Evolutionary conservation across 139 green algal species (phyloP).

Genomic region (Diplosphaera chodatii): DNA sequence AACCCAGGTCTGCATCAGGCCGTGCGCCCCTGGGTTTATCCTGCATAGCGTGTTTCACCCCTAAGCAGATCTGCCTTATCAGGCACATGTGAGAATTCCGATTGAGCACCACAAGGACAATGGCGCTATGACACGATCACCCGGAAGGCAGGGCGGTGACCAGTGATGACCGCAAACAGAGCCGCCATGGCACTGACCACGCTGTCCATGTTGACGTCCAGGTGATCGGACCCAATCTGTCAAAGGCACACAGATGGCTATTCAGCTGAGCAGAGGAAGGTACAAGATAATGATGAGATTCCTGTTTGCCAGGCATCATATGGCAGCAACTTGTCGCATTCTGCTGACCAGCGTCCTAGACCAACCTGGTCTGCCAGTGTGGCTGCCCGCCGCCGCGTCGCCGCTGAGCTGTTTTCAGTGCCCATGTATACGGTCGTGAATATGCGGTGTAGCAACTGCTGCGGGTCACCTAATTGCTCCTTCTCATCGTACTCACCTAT

Average conservation of each 20-base stretch:
- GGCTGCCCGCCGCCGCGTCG: conserved; percentile 49
- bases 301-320: no score
- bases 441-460: conserved; percentile 70
- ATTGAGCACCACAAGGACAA: no score
- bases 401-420: conserved; percentile 79
- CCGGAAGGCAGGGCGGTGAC: conserved; percentile 42
- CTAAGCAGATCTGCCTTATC: no score
- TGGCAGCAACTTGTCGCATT: no score
- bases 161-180: conserved; percentile 74
- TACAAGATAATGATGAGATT: no score
- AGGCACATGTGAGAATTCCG: no score
- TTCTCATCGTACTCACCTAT: conserved; percentile 53
- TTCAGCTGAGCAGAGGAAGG: background rate
- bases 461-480: conserved; percentile 21
- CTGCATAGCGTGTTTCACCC: no score
- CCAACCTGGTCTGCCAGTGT: conserved; percentile 38
- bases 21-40: no score
- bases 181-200: conserved; percentile 53
- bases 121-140: no score
- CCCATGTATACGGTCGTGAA: conserved; percentile 94
- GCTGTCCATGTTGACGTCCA: conserved; percentile 78
- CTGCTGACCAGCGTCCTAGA: no score
- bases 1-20: no score
- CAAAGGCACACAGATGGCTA: background rate
- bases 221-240: conserved; percentile 84